These are phyloP conservation scores for Paramecium caudatum DNA, from an alignment of 73 alveolate genomes.

Conservation along the genomic window DNA sequence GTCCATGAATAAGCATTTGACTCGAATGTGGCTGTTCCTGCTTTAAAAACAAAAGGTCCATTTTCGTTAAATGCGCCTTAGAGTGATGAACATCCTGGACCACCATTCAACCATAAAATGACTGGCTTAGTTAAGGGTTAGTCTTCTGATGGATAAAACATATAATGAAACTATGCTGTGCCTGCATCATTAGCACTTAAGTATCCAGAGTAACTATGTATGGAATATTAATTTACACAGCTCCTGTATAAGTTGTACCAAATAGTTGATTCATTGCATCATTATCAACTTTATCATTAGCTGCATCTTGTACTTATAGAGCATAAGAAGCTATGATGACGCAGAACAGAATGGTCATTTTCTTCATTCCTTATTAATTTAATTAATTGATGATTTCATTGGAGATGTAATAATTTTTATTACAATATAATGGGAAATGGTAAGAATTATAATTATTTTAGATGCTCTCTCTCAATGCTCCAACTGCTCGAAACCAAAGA, in stretches of 20 bases:
- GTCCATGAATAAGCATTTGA: conserved; percentile 85
- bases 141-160: conserved; percentile 10
- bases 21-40: conserved; percentile 74
- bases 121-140: conserved; percentile 84
- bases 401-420: not conserved
- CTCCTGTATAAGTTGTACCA: not conserved
- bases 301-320: not conserved
- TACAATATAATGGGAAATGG: conserved; percentile 53
- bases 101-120: conserved; percentile 99
- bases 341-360: not conserved
- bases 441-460: not conserved
- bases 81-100: conserved; percentile 98
- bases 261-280: not conserved
- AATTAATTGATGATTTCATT: not conserved
- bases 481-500: not conserved
- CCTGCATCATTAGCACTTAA: not conserved
- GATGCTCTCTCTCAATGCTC: not conserved
- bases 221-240: conserved; percentile 14
- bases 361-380: not conserved
- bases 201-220: conserved; percentile 45
- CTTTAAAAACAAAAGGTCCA: conserved; percentile 89
- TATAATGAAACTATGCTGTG: conserved; percentile 26
- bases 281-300: not conserved
- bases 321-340: not conserved
- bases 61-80: conserved; percentile 90